Evolutionary conservation across 2,329 filamentous ascomycete genomes (phyloP).

Genomic region (Penicillium sclerotigenum): DNA sequence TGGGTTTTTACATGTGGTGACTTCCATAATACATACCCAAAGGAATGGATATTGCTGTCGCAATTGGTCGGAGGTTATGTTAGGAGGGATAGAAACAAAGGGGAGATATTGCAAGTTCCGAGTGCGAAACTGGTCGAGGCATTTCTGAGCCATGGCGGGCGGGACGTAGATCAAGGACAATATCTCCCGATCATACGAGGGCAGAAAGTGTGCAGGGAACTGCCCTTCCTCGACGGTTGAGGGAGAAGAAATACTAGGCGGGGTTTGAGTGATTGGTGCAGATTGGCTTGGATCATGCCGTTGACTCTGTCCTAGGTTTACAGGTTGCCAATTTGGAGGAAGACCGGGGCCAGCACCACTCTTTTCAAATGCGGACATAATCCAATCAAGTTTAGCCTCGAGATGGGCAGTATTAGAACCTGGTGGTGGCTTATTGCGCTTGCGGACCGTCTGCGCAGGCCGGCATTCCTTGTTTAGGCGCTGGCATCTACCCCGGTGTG

Average conservation of each 20-base stretch:
- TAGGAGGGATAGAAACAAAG: slow-evolving; percentile 20
- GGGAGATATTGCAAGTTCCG: slow-evolving; percentile 31
- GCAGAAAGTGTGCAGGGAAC: neutral
- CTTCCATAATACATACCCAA: slow-evolving; percentile 41
- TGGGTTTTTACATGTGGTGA: slow-evolving; percentile 20
- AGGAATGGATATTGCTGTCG: slow-evolving; percentile 37
- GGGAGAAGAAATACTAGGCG: slow-evolving; percentile 6
- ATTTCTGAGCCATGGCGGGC: slow-evolving; percentile 19
- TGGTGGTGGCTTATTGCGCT: slow-evolving; percentile 30
- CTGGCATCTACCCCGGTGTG: slow-evolving; percentile 36
- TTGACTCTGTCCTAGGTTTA: neutral
- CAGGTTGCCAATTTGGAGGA: slow-evolving; percentile 15
- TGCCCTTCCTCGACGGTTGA: neutral
- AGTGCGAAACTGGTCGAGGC: slow-evolving; percentile 18
- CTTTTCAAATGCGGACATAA: slow-evolving; percentile 29
- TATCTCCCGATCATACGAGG: slow-evolving; percentile 3
- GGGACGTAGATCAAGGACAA: slow-evolving; percentile 15
- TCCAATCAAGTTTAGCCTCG: slow-evolving; percentile 31
- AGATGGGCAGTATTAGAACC: slow-evolving; percentile 25
- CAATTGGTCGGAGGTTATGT: slow-evolving; percentile 27
- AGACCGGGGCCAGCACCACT: slow-evolving; percentile 13
- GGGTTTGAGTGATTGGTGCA: neutral
- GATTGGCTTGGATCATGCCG: neutral
- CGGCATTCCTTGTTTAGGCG: slow-evolving; percentile 44
- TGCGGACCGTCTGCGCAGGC: slow-evolving; percentile 34